Conservation (phyloP, 345 rosid species). For the Nephelium lappaceum region DNA sequence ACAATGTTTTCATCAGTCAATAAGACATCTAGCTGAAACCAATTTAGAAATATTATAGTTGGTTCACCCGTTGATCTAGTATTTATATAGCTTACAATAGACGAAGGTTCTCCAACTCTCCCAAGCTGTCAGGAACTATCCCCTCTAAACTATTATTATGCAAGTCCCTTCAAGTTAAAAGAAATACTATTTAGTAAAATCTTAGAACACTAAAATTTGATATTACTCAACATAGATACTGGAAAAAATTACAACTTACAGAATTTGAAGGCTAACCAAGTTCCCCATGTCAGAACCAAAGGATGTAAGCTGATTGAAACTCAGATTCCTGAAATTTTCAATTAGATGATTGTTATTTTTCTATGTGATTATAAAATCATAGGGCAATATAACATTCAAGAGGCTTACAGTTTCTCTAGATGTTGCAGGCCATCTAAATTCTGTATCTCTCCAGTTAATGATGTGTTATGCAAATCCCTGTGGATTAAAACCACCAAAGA, state of each 20-base stretch:
- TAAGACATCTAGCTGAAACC: not conserved
- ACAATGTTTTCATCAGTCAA: slow-evolving; percentile 5
- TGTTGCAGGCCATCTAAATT: slow-evolving; percentile 77
- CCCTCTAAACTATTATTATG: slow-evolving; percentile 80
- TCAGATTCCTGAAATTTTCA: slow-evolving; percentile 67
- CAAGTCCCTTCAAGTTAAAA: slow-evolving; percentile 63
- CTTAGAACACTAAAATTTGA: not conserved
- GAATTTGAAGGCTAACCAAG: slow-evolving; percentile 67
- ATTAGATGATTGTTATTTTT: slow-evolving; percentile 9
- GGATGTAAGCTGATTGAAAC: slow-evolving; percentile 73
- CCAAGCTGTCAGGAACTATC: slow-evolving; percentile 70
- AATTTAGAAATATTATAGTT: not conserved
- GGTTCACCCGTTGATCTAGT: not conserved
- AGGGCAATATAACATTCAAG: not conserved
- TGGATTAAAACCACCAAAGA: slow-evolving; percentile 15
- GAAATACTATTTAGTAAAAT: slow-evolving; percentile 2
- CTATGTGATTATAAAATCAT: slow-evolving; percentile 6
- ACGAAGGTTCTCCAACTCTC: slow-evolving; percentile 67
- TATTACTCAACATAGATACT: not conserved
- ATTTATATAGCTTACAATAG: slow-evolving; percentile 57
- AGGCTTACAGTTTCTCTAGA: slow-evolving; percentile 72
- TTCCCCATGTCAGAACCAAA: slow-evolving; percentile 68
- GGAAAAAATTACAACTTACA: slow-evolving; percentile 55
- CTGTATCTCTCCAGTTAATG: slow-evolving; percentile 81
- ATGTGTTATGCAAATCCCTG: slow-evolving; percentile 91